Evolutionary conservation across 2,329 filamentous ascomycete species (phyloP), one percentile per base, ranked within the genome.

Genomic region (Fusarium globosum): DNA sequence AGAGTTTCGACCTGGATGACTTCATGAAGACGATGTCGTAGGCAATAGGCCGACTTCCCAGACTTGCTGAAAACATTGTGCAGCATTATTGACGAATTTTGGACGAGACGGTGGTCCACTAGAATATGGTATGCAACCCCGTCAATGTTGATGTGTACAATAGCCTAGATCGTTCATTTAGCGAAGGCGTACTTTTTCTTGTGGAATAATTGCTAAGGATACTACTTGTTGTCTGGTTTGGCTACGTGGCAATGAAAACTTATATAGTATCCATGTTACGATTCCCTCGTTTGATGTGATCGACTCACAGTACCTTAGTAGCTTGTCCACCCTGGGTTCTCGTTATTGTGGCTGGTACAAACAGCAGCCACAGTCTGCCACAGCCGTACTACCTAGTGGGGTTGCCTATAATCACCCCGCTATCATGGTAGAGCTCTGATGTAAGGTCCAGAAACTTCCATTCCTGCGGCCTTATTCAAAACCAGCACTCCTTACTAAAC

Each of bases 1-100:
- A 99, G 85, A 97, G 97, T 83, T 98, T 98, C 82, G 94, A 98
- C 81, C 85, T 99, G 75, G 95, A 97, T 78, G 95, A 94, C 7
- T 99, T 98, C 85, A 88, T 99, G 85, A 95, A 95, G 82, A 97
- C 90, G 76, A 98, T 99, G 94, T 94, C 94, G 68, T 88, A 79
- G 79, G 65, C 33, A 55, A 52, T 39, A 62, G 38, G 57, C 20
- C 21, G 42, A 28, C 28, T 52, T 48, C 52, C 53, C 51, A 53
- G 16, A 35, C n/a, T 64, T 56, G 53, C 51, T 62, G 48, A 57
- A 58, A 68, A 58, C 12, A 41, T 39, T 48, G 62, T 35, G 43
- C 39, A 52, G 52, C 57, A 49, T 61, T 63, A 60, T 55, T 65
- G 33, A 53, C 39, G 30, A 63, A 15, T 48, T 51, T 68, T 65